A percentile compares a stretch with the other conserved stretches of the same genome.
These are phyloP conservation scores for Blastocrithidia nonstop DNA, from an alignment of 208 protist species.

Conservation along the genomic window DNA sequence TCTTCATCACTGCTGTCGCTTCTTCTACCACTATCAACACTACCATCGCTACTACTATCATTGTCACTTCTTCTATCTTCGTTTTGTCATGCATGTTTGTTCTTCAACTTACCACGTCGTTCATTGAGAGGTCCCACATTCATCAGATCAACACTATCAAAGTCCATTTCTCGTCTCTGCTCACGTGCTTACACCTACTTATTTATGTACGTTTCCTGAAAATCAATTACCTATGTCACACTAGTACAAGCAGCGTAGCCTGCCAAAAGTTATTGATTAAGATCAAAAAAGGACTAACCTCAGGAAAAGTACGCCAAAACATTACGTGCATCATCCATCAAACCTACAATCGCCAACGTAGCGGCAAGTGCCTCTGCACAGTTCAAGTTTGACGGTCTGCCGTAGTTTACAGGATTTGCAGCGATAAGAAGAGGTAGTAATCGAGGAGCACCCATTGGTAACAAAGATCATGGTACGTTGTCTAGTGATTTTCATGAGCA, in stretches of 20 bases:
- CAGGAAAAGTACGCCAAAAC: constrained; percentile 95
- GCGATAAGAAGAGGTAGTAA: constrained; percentile 96
- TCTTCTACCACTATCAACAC: too few relatives aligned
- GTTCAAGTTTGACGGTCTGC: constrained; percentile 93
- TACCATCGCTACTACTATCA: too few relatives aligned
- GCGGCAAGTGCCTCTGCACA: constrained; percentile 96
- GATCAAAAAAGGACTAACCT: constrained; percentile 92
- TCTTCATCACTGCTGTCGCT: constrained; percentile 5
- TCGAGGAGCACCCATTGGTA: constrained; percentile 79
- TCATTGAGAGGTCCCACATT: constrained; percentile 32
- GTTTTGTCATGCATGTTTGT: constrained; percentile 6
- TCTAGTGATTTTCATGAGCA: constrained; percentile 97
- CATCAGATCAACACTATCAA: constrained; percentile 33
- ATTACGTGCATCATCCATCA: constrained; percentile 79
- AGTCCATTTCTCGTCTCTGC: constrained; percentile 24
- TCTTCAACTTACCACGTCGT: constrained; percentile 27
- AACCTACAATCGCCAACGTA: constrained; percentile 88
- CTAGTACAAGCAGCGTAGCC: constrained; percentile 44
- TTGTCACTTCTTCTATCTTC: too few relatives aligned
- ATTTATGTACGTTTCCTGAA: constrained; percentile 46
- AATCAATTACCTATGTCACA: constrained; percentile 35
- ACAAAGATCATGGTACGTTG: constrained; percentile 88
- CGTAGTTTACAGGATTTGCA: constrained; percentile 99
- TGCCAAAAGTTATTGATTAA: constrained; percentile 92
- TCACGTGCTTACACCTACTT: constrained; percentile 17